phyloP scores from a whole-genome alignment of 2,329 filamentous ascomycete genomes.

The Gaeumannomyces tritici region DNA sequence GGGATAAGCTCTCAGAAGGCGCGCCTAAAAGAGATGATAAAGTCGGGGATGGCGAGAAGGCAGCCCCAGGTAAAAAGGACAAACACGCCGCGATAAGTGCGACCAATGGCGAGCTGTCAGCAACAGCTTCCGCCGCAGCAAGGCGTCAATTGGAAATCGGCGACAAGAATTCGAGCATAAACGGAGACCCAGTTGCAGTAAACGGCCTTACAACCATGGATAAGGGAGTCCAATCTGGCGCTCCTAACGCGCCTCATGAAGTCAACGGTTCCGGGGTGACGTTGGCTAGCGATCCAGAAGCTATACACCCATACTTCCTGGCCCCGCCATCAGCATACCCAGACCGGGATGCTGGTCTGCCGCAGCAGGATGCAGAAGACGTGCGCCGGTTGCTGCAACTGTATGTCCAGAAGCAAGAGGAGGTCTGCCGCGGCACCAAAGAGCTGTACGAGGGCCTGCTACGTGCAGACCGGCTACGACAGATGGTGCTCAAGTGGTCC shows the following conservation, averaged over 20 bases:
- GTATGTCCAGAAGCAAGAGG: slow-evolving; percentile 80
- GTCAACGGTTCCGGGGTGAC: not conserved
- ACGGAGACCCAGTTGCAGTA: not conserved
- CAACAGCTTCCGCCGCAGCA: not conserved
- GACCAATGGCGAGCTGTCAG: not conserved
- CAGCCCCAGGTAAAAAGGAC: not conserved
- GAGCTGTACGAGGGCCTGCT: slow-evolving; percentile 62
- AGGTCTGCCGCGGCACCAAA: slow-evolving; percentile 62
- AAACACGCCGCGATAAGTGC: not conserved
- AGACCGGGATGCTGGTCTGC: slow-evolving; percentile 63
- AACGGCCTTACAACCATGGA: not conserved
- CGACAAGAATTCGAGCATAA: not conserved
- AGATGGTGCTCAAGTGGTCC: slow-evolving; percentile 63
- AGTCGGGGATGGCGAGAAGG: not conserved
- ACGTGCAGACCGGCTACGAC: slow-evolving; percentile 61
- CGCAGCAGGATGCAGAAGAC: slow-evolving; percentile 66
- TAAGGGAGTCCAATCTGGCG: not conserved
- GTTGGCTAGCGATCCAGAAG: slow-evolving; percentile 25
- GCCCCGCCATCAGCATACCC: slow-evolving; percentile 52
- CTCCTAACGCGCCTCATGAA: not conserved
- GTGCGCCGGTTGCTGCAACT: slow-evolving; percentile 63
- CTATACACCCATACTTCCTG: slow-evolving; percentile 66
- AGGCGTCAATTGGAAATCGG: not conserved
- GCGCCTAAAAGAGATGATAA: not conserved
- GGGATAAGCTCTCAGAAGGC: not conserved